Conservation (phyloP, 768 basidiomycete genomes). For the Podaxis sp. region DNA sequence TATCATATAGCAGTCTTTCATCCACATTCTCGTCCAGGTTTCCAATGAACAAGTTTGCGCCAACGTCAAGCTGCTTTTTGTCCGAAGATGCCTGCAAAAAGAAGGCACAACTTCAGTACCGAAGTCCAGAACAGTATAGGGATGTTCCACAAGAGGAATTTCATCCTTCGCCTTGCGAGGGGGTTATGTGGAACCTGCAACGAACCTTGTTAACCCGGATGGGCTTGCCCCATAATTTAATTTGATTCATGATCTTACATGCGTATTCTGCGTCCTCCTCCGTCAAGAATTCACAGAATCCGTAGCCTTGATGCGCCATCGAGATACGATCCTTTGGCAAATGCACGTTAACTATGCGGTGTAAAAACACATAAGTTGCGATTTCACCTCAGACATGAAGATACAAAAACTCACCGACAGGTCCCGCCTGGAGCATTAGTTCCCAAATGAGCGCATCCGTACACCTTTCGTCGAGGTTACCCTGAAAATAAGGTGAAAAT, state of each 20-base stretch:
- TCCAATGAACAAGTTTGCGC: conserved; percentile 96
- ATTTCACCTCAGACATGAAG: neutral
- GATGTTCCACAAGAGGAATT: neutral
- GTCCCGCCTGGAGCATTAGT: conserved; percentile 98
- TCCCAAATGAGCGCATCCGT: conserved; percentile 96
- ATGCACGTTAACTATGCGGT: conserved; percentile 84
- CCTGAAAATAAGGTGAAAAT: conserved; percentile 45
- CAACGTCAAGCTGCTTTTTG: conserved; percentile 97
- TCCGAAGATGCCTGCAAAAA: conserved; percentile 85
- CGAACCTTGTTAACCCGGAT: conserved; percentile 97
- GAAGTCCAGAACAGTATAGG: neutral
- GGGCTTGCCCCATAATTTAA: conserved; percentile 98
- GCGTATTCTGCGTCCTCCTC: conserved; percentile 99
- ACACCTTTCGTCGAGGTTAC: conserved; percentile 95
- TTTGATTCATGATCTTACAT: conserved; percentile 99
- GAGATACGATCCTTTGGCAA: conserved; percentile 98
- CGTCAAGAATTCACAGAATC: conserved; percentile 98
- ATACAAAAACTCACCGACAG: conserved; percentile 71
- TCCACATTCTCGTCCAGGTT: conserved; percentile 95
- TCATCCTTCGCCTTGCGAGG: conserved; percentile 1
- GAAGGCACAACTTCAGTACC: conserved; percentile 17
- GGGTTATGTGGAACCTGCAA: conserved; percentile 22
- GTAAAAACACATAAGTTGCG: neutral
- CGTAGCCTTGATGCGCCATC: conserved; percentile 98
- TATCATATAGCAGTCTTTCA: conserved; percentile 89